Evolutionary conservation across 345 rosid species (phyloP), one percentile per base, ranked within the genome.

Genomic region (Fremontodendron californicum): DNA sequence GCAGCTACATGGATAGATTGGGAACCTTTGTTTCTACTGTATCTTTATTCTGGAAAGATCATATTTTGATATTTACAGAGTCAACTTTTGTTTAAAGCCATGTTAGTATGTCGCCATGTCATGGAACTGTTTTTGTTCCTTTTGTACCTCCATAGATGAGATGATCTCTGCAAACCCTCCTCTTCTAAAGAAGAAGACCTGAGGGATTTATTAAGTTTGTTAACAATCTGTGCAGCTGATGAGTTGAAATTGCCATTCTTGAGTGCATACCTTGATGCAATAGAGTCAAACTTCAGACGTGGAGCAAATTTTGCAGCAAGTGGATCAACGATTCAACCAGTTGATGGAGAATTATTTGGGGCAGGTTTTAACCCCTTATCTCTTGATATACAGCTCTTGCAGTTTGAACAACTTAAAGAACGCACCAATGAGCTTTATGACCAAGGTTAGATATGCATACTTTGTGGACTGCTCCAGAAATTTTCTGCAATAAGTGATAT

Each of bases 281-380:
- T 81, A 12, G 82, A 33, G 11, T 21, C 78, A 12, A 78, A 78
- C 71, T 78, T 76, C 39, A 27, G 54, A 35, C 75, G 79, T 18
- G 86, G 81, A 67, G 82, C 86, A 6, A 84, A 76, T 73, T 84
- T 81, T 51, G 84, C 84, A 39, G 57, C 79, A 11, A 13, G 71
- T 25, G 77, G 72, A 55, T 67, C 84, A 7, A 81, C 82, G 54
- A 60, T 77, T 57, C 78, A 73, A 64, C 81, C 76, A 1, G 19
- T 2, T 6, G 31, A 76, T 61, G 42, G 11, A 11, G 67, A 12
- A 13, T 12, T 81, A 61, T 35, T 63, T 77, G 70, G 23, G 11
- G 77, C 21, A 15, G 80, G 80, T 3, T 81, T 48, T 19, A 81
- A 35, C 35, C 65, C 80, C 37, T n/a, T 84, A 0, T 71, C 84